phyloP scores from a whole-genome alignment of 306 rosid species.

The Oxytropis ochrocephala region DNA sequence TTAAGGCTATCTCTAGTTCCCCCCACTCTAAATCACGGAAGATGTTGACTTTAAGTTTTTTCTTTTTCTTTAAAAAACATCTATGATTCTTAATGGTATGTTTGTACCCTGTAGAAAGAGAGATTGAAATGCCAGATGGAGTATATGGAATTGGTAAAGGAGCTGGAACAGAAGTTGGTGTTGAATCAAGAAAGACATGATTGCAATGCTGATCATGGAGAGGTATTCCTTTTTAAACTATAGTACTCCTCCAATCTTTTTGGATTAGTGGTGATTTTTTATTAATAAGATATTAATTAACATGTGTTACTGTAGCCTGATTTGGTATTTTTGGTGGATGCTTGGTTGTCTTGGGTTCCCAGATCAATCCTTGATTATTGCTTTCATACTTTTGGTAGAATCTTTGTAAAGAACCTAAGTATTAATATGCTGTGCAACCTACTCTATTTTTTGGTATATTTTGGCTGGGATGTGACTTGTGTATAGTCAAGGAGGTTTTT shows the following conservation, averaged over 20 bases:
- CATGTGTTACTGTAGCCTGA: neutral
- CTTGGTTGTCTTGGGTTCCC: neutral
- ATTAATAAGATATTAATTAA: neutral
- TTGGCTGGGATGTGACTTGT: neutral
- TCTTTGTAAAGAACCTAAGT: neutral
- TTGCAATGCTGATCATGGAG: conserved; percentile 33
- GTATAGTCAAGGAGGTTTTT: no score
- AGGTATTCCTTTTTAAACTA: conserved; percentile 48
- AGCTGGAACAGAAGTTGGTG: conserved; percentile 92
- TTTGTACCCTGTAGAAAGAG: conserved; percentile 62
- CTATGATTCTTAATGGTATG: conserved; percentile 10
- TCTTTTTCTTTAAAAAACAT: neutral
- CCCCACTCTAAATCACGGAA: neutral
- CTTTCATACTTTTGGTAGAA: neutral
- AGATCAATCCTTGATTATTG: neutral
- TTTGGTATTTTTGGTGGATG: neutral
- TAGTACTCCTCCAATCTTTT: neutral
- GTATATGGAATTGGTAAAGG: conserved; percentile 91
- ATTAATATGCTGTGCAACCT: neutral
- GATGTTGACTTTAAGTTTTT: neutral
- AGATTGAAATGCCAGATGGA: conserved; percentile 88
- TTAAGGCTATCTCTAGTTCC: neutral
- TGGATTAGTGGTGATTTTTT: neutral
- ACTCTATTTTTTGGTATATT: neutral
- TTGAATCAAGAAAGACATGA: conserved; percentile 59